Base-by-base conservation (phyloP, 1,284 basidiomycete genomes). In the Abortiporus biennis region DNA sequence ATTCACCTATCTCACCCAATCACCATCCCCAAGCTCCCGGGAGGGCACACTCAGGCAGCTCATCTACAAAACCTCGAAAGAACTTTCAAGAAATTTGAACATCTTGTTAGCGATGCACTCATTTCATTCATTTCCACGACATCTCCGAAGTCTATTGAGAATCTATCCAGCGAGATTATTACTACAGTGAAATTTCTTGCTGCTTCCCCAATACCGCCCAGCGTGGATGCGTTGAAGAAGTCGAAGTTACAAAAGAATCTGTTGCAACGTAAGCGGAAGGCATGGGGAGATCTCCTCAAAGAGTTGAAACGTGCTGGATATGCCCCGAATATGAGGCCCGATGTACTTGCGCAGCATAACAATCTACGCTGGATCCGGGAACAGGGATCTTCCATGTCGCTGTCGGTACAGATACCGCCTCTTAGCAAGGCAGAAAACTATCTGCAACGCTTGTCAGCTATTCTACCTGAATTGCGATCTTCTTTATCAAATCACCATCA, bases 201-300 rank as follows among this genome's bases (percentile, higher is more conserved):
- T 2, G 69, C 69, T 11, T 65, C 77, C 11, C 58, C 72, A 0
- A 63, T 84, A 8, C 68, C 79, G 1, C 54, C 56, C 2, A 60
- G 57, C 17, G 49, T 73, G 1, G 58, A 78, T 2, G 66, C 70
- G 24, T 80, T 86, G 47, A 80, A 78, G 36, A 79, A 85, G 40
- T 69, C 71, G 45, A 93, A 91, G 64, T 70, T 78, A 34, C 72
- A 79, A 50, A 96, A 95, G 61, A 78, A 84, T 27, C 64, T 87
- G 3, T 62, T 94, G 38, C 78, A 84, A 6, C 78, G 90, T 23
- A 99, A 99, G 66, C 74, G 88, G 46, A 92, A 92, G 58, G 94
- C 93, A 1, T 94, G 86, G 78, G 81, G 85, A 21, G 92, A 98
- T 58, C 69, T 98, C 16, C 70, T 97, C 48, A 95, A 92, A 64